Evolutionary conservation across 1,284 basidiomycete genomes (phyloP), one percentile per base, ranked within the genome.

Genomic region (Afroboletus lepidellus): DNA sequence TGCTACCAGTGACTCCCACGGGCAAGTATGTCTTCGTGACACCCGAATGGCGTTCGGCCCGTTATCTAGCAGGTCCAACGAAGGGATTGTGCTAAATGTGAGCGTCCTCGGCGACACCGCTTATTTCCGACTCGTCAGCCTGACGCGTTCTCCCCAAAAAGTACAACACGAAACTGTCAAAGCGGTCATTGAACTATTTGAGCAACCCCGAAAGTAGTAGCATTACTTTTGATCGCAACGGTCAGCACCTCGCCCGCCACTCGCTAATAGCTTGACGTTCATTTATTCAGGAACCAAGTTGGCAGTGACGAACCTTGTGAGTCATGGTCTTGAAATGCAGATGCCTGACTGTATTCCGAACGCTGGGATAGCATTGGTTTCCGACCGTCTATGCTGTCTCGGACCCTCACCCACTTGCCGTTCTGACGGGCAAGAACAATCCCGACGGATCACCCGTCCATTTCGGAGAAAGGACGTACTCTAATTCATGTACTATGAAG

Each of bases 401-500:
- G 8, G 85, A 89, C 63, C 76, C 81, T 4, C 69, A 80, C 53
- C 90, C 89, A 1, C 60, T 92, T 38, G 89, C 88, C 0, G 74
- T 81, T 1, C 84, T 85, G 61, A 85, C 76, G 54, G 84, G 79
- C 5, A 65, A 67, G 32, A 77, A 78, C 44, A 68, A 74, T 5
- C 80, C 84, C 5, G 74, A 81, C 51, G 83, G 84, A 25, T 73
- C 70, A 3, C 74, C 72, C 13, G 64, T 78, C 25, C 69, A 74
- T 33, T 38, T 66, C 6, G 73, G 72, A 36, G 71, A 80, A 57
- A 69, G 78, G 43, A 78, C 78, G 3, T 92, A 90, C 64, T 73
- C 75, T 0, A 91, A 92, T 64, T 77, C 78, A 1, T 87, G 84
- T 54, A 92, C 89, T 1, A 90, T 88, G 72, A 92, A 91, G 75